Evolutionary conservation across 2,329 filamentous ascomycete genomes (phyloP), one percentile per base, ranked within the genome.

Genomic region (Aspergillus intermedius): DNA sequence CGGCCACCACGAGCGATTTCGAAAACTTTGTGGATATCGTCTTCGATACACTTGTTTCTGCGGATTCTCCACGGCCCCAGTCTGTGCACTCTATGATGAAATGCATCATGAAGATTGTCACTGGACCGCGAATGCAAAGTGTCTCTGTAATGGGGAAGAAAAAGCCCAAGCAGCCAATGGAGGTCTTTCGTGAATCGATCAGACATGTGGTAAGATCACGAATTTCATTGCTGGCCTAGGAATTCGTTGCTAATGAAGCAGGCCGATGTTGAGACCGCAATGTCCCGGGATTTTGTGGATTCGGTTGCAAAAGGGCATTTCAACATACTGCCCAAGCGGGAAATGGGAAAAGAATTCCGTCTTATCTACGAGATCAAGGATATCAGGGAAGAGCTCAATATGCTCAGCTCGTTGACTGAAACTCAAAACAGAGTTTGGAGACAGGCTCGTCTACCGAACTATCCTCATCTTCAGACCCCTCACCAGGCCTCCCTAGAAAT

Each of bases 341-440:
- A 51, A 22, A 28, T 42, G 15, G 44, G 42, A 7, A 49, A 32
- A 21, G 54, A 49, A 46, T 55, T 30, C 6, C 10, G 13, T n/a
- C 54, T 57, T 22, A 34, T 61, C 0, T n/a, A 48, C 3, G 51
- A 57, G 32, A 52, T 60, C 44, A 61, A 61, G 28, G 57, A 58
- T 44, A 61, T 60, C 10, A 39, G 49, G 3, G 56, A 61, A 44
- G 56, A 61, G 43, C 52, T 60, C 7, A 54, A 52, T 30, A 60
- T 61, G 21, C 47, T 60, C 15, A 58, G 54, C 23, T 44, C 25
- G 8, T 35, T 59, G 15, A 45, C 54, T 17, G 44, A 52, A 30
- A 45, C 44, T 19, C 56, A 59, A 32, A 48, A 56, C 15, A 9
- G 15, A 3, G 50, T 57, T 4, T 54, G 50, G 48, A 52, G 41